Base-by-base conservation (phyloP, 495 filamentous ascomycete genomes). In the Bryoglossum gracile region DNA sequence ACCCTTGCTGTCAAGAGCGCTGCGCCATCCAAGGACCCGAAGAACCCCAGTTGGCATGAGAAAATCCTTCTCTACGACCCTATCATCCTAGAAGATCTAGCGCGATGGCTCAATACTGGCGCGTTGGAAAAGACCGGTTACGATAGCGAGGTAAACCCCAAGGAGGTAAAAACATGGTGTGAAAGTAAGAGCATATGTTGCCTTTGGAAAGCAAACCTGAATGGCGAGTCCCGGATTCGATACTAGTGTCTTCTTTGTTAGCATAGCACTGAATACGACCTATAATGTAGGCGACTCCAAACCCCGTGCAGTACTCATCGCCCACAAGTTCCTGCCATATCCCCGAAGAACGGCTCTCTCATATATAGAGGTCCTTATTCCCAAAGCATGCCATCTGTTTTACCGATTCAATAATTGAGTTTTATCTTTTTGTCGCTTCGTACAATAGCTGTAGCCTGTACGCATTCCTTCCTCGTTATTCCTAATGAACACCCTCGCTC, bases 51-150 rank as follows among this genome's bases (percentile, higher is more conserved):
- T 5, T 96, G 87, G 83, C 71, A 94, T 45, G 84, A 95, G 68
- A 91, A 89, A 63, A 95, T 98, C 38, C 72, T 97, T 14, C 81
- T 95, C 66, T 97, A 91, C 61, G 91, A 97, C 53, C 89, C 94
- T 0, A 84, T 98, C 32, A 72, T 92, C 0, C 61, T 96, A 1
- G 92, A 97, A 63, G 92, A 96, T 47, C 67, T 98, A 8, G 73
- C 89, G 4, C 68, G 64, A 1, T 97, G 88, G 88, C 62, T 98
- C 19, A 95, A 95, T 51, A 74, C 72, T 14, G 79, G 84, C 25
- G 82, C 81, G 3, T 56, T 94, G 28, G 69, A 68, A 6, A 67
- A 70, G 14, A 70, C 80, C 0, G 75, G 76, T 2, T 80, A 79
- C 51, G 81, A 88, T 54, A 74, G 77, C 3, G 81, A 89, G 68